A percentile compares a stretch with the other conserved stretches of the same genome.
These are phyloP conservation scores for Spathaspora passalidarum DNA, from an alignment of 805 yeast species.

Conservation along the genomic window DNA sequence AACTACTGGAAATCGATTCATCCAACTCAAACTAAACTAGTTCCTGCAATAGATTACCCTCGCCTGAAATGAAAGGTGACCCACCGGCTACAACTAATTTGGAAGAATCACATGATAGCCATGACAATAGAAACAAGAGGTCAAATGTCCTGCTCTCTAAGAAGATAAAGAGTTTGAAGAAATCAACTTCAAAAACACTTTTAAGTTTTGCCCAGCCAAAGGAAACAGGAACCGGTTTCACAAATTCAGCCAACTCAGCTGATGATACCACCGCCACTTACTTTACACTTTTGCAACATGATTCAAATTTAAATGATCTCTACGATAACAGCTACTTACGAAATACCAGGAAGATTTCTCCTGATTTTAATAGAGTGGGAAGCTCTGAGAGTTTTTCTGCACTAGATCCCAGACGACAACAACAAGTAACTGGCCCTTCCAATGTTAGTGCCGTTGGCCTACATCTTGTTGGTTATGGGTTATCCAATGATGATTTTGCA, in stretches of 20 bases:
- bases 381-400: constrained; percentile 10
- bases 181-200: not conserved
- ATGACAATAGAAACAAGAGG: not conserved
- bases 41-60: no score
- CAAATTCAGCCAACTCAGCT: not conserved
- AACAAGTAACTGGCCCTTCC: not conserved
- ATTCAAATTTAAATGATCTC: not conserved
- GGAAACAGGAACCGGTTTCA: not conserved
- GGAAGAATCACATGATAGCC: not conserved
- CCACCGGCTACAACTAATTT: not conserved
- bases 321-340: not conserved
- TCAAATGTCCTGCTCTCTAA: not conserved
- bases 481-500: constrained; percentile 22
- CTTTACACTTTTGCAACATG: not conserved
- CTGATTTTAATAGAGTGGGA: not conserved
- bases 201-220: not conserved
- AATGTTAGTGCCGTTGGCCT: constrained; percentile 17
- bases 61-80: not conserved
- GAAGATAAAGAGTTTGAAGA: not conserved
- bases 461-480: constrained; percentile 26
- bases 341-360: not conserved
- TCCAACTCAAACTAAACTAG: no score
- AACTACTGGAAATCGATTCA: no score
- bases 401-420: constrained; percentile 13
- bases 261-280: not conserved